Conservation (phyloP, 495 filamentous ascomycete species). For the Trichocladium uniseriatum region DNA sequence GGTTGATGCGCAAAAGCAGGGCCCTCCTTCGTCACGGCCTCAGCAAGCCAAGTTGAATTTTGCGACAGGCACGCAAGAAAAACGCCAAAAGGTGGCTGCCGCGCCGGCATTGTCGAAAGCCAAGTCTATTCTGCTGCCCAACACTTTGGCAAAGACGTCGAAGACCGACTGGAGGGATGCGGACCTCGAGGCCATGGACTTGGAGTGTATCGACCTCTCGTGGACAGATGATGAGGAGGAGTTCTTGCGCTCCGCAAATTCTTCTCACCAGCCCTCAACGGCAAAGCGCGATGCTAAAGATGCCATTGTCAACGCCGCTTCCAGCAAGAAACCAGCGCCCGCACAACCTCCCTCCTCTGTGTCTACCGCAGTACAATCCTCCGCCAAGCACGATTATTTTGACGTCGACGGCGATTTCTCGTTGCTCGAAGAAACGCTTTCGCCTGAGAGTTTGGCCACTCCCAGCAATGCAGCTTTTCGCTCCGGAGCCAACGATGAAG, state of each 20-base stretch:
- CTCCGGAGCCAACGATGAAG: constrained; percentile 9
- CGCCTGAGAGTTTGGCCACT: background rate
- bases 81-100: background rate
- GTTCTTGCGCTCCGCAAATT: background rate
- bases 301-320: background rate
- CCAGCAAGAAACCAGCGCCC: background rate
- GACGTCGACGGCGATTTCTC: constrained; percentile 5
- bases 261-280: background rate
- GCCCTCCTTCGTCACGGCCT: background rate
- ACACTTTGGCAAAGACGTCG: background rate
- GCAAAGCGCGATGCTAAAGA: no score
- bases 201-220: constrained; percentile 34
- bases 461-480: background rate
- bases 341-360: no score
- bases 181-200: constrained; percentile 11
- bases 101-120: background rate
- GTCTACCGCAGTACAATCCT: background rate
- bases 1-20: background rate
- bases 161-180: constrained; percentile 1
- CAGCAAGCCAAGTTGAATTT: background rate
- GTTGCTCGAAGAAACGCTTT: background rate
- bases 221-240: constrained; percentile 10
- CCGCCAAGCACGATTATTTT: background rate
- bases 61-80: background rate
- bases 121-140: background rate